Base-by-base conservation (phyloP, 2,329 filamentous ascomycete genomes). In the Arachnomyces sp. region DNA sequence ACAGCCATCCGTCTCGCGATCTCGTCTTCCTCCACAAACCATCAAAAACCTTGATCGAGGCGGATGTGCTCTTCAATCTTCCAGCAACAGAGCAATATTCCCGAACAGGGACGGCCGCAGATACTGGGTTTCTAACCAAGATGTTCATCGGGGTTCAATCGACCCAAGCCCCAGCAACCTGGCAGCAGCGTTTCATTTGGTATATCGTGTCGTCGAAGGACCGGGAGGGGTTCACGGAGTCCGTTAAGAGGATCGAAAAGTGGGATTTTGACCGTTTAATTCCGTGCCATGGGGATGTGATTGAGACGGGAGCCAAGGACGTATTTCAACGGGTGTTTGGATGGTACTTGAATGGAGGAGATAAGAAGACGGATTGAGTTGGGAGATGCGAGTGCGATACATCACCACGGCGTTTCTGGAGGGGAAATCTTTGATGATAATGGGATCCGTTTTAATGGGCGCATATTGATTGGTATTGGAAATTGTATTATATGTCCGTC, bases 261-360 rank as follows among this genome's bases (percentile, higher is more conserved):
- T 98, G 90, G 90, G 82, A 90, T 43, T 95, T 95, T 59, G 77
- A 82, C 48, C 80, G 80, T 30, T 72, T 96, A 37, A 80, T 98
- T 44, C 88, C 90, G 1, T 96, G 90, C 60, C 92, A 98, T 64
- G 92, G 92, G 7, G 92, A 98, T 66, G 81, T 85, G 12, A 80
- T 96, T 49, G 82, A 92, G 60, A 74, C 59, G 1, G 75, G 72
- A 3, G 88, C 76, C 7, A 95, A 93, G 71, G 74, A 74, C 8
- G 69, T 85, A 12, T 94, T 90, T 50, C 68, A 74, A 53, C 86
- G 84, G 61, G 72, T 93, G 9, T 86, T 94, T 64, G 75, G 75
- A 53, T 95, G 89, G 88, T 85, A 93, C 67, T 59, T 94, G 56
- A 67, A 77, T 41, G 21, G 21, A 5, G 21, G 5, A 5, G 5